Conservation (phyloP, 202 grass and related monocot species). For the Digitaria exilis region DNA sequence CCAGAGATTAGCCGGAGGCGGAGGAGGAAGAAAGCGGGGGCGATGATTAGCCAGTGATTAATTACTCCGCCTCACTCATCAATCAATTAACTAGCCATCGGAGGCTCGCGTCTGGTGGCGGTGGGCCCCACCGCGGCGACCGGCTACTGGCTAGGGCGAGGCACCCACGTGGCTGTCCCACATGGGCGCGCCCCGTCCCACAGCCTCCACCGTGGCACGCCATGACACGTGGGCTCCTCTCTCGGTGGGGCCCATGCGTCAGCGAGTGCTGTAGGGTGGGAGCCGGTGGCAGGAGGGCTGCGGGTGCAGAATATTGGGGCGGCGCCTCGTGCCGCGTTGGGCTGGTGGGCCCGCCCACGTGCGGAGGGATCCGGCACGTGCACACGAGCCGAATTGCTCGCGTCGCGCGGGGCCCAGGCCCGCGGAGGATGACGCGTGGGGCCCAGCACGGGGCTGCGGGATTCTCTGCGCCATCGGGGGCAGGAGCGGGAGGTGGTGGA, state of each 20-base stretch:
- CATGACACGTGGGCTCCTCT: accelerated
- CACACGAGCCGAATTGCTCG: conserved; percentile 44
- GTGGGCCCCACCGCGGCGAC: conserved; percentile 25
- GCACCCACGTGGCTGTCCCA: not conserved
- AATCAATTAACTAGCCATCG: conserved; percentile 3
- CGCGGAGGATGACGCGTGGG: not conserved
- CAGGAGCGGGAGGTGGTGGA: not conserved
- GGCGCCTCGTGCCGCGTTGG: conserved; percentile 1
- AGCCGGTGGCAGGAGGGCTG: no score
- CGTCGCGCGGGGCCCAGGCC: no score
- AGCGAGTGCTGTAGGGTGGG: accelerated
- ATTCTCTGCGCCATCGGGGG: not conserved
- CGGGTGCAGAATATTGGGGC: not conserved
- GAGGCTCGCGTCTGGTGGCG: conserved; percentile 9
- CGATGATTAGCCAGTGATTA: conserved; percentile 42
- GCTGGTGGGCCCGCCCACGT: conserved; percentile 38
- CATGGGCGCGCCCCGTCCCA: not conserved
- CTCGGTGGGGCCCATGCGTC: accelerated
- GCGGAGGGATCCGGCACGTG: conserved; percentile 37
- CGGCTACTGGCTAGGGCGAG: conserved; percentile 7
- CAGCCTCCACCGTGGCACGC: accelerated
- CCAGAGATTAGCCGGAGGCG: conserved; percentile 1
- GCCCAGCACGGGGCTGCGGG: not conserved
- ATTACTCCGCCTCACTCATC: not conserved
- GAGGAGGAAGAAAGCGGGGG: not conserved